These are phyloP conservation scores for Phytophthora litchii DNA, from an alignment of 352 stramenopile species.

Conservation along the genomic window DNA sequence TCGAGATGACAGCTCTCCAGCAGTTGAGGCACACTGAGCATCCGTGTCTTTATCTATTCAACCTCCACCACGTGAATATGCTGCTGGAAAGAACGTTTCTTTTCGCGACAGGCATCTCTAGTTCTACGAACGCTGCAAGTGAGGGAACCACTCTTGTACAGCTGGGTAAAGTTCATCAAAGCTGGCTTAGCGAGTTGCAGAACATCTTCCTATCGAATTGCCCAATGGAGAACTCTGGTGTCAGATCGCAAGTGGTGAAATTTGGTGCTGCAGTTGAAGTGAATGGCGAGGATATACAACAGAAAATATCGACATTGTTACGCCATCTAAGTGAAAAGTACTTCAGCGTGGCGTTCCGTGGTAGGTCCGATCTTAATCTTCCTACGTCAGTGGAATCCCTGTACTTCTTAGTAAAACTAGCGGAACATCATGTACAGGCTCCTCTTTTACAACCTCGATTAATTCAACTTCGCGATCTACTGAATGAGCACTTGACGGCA, in stretches of 20 bases:
- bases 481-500: conserved; percentile 29
- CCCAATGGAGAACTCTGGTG: not conserved
- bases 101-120: conserved; percentile 25
- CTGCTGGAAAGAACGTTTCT: conserved; percentile 46
- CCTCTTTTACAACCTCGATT: conserved; percentile 31
- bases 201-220: conserved; percentile 51
- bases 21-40: conserved; percentile 24
- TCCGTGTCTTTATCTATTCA: conserved; percentile 43
- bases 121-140: not conserved
- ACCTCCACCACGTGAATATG: conserved; percentile 53
- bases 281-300: conserved; percentile 23
- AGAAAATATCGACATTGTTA: conserved; percentile 39
- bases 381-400: conserved; percentile 41
- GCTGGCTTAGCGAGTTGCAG: conserved; percentile 59
- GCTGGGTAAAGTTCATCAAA: conserved; percentile 66
- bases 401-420: conserved; percentile 50
- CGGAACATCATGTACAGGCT: conserved; percentile 20
- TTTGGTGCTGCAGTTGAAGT: not conserved
- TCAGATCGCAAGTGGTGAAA: not conserved
- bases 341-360: conserved; percentile 59
- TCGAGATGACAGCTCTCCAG: conserved; percentile 47
- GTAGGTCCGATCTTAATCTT: conserved; percentile 22
- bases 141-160: conserved; percentile 44
- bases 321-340: conserved; percentile 65
- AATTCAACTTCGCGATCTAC: conserved; percentile 22